phyloP scores from a whole-genome alignment of 2,329 filamentous ascomycete species.

The Penicillium sp. region DNA sequence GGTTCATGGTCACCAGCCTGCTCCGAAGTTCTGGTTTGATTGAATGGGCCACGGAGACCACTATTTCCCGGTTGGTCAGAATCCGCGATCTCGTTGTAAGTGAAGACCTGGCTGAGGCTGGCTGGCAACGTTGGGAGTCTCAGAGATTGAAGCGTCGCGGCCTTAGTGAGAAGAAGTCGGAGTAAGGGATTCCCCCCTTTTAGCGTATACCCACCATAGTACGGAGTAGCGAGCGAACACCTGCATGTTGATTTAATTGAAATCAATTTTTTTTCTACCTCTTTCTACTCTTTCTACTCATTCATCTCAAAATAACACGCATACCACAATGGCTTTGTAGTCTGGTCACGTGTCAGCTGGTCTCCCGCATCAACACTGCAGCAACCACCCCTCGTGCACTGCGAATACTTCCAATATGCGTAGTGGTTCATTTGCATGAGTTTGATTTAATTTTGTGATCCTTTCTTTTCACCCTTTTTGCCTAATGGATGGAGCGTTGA shows the following conservation, averaged over 20 bases:
- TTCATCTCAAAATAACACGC: not conserved
- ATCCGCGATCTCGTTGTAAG: constrained; percentile 75
- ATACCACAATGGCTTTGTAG: not conserved
- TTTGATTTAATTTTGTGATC: not conserved
- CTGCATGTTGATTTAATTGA: not conserved
- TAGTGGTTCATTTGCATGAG: not conserved
- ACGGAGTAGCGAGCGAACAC: not conserved
- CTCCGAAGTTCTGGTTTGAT: constrained; percentile 61
- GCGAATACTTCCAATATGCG: not conserved
- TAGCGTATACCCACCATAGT: not conserved
- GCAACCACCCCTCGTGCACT: not conserved
- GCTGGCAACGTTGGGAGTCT: constrained; percentile 84
- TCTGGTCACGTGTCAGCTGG: not conserved
- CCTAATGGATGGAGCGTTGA: not conserved
- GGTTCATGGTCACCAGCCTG: constrained; percentile 66
- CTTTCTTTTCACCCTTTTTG: constrained; percentile 6
- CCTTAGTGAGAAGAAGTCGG: constrained; percentile 23
- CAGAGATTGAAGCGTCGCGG: constrained; percentile 30
- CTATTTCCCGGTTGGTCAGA: constrained; percentile 57
- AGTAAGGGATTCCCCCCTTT: constrained; percentile 13
- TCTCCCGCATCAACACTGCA: constrained; percentile 3
- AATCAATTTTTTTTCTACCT: not conserved
- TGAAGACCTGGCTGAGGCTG: constrained; percentile 81
- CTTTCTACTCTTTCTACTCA: not conserved
- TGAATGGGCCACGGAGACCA: constrained; percentile 60